These are phyloP conservation scores for Erythrophleum fordii DNA, from an alignment of 306 rosid species.

Conservation along the genomic window DNA sequence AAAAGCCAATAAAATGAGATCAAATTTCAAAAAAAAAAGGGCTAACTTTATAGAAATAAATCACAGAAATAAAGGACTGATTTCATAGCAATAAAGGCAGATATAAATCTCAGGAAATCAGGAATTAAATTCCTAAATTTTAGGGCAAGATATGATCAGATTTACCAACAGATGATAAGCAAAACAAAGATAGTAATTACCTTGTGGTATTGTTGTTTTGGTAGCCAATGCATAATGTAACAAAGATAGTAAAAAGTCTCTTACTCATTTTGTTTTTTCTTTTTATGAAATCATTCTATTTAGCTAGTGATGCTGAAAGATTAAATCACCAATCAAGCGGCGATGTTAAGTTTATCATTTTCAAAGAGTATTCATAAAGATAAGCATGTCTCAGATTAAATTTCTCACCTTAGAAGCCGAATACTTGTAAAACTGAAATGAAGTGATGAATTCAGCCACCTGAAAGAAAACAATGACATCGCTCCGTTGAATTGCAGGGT, in stretches of 20 bases:
- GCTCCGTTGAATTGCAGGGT: constrained; percentile 69
- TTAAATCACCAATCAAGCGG: neutral
- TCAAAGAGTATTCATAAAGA: constrained; percentile 29
- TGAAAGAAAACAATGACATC: constrained; percentile 83
- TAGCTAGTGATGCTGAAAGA: neutral
- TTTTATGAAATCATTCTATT: constrained; percentile 1
- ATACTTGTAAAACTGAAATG: constrained; percentile 79
- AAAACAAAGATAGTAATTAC: neutral
- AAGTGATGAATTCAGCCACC: constrained; percentile 84
- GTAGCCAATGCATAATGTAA: neutral
- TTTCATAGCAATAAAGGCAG: no score
- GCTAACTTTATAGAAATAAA: no score
- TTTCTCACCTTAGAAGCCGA: constrained; percentile 80
- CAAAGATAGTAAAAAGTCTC: neutral
- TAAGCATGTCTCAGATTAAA: constrained; percentile 15
- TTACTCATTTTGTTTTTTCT: neutral
- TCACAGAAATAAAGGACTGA: no score
- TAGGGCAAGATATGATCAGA: no score
- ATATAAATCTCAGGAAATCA: no score
- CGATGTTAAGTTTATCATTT: constrained; percentile 14
- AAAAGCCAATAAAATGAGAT: no score
- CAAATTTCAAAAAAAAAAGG: no score
- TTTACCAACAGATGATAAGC: neutral
- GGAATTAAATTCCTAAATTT: no score
- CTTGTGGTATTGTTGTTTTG: no score